Conservation (phyloP, 768 basidiomycete genomes). For the Tephrocybe sp. region DNA sequence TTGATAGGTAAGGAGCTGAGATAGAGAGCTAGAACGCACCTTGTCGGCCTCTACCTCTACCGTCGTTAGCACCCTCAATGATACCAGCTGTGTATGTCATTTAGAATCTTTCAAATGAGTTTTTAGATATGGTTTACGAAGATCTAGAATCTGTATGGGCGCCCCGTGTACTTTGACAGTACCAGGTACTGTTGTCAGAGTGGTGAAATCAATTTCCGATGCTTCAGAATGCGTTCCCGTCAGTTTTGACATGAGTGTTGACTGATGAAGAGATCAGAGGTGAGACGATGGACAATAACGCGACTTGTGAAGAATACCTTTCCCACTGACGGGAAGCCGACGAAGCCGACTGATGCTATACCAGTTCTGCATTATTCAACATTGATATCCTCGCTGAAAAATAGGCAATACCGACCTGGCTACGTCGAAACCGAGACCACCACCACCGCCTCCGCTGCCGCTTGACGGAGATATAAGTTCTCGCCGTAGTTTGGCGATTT, state of each 20-base stretch:
- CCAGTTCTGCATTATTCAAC: constrained; percentile 60
- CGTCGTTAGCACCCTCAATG: constrained; percentile 96
- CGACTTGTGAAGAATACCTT: constrained; percentile 50
- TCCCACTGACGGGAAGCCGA: constrained; percentile 91
- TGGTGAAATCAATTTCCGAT: constrained; percentile 96
- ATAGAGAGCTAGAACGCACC: constrained; percentile 45
- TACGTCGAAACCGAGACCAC: constrained; percentile 94
- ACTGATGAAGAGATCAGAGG: constrained; percentile 40
- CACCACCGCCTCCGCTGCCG: constrained; percentile 82
- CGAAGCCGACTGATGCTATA: constrained; percentile 94
- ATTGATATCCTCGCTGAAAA: not conserved
- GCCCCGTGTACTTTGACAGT: constrained; percentile 94
- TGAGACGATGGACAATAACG: not conserved
- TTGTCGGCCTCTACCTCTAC: constrained; percentile 94
- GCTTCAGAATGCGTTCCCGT: constrained; percentile 97
- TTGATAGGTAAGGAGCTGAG: not conserved
- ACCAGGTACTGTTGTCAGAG: constrained; percentile 92
- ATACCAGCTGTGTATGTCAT: constrained; percentile 69
- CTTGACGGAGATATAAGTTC: constrained; percentile 82
- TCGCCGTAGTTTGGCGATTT: constrained; percentile 93
- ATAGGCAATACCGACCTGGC: constrained; percentile 52
- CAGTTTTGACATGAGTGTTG: constrained; percentile 90
- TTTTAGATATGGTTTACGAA: constrained; percentile 54
- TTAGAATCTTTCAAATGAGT: constrained; percentile 1
- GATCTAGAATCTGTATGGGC: constrained; percentile 90